phyloP scores from a whole-genome alignment of 257 asterid species.

The Ehretia macrophylla region DNA sequence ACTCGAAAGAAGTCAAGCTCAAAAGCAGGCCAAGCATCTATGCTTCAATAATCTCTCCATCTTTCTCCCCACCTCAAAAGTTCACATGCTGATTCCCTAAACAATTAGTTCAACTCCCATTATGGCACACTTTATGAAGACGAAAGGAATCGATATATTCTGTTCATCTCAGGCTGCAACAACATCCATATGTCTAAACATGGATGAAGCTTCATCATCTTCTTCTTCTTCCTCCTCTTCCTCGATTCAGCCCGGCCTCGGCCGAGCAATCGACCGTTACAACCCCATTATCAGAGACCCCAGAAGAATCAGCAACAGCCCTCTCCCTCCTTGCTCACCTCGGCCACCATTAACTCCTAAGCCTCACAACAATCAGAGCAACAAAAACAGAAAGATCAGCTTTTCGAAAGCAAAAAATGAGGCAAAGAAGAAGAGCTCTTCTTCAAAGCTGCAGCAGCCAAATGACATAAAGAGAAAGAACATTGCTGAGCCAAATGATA shows the following conservation, averaged over 20 bases:
- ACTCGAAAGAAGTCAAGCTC: background rate
- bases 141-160: slow-evolving; percentile 58
- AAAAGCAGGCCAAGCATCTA: slow-evolving; percentile 14
- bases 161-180: slow-evolving; percentile 67
- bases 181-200: slow-evolving; percentile 48
- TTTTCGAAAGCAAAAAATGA: background rate
- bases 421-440: slow-evolving; percentile 1
- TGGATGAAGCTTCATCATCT: slow-evolving; percentile 32
- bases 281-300: slow-evolving; percentile 50
- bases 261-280: slow-evolving; percentile 58
- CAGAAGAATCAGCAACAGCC: slow-evolving; percentile 23
- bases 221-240: slow-evolving; percentile 35
- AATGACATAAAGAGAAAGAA: background rate
- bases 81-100: slow-evolving; percentile 35
- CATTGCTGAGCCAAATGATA: background rate
- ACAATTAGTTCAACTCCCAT: slow-evolving; percentile 11
- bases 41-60: background rate
- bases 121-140: slow-evolving; percentile 15
- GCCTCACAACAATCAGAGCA: slow-evolving; percentile 14
- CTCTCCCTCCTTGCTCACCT: slow-evolving; percentile 26
- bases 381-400: slow-evolving; percentile 15
- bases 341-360: slow-evolving; percentile 20
- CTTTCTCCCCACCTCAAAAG: slow-evolving; percentile 5
- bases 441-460: slow-evolving; percentile 6
- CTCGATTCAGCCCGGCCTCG: slow-evolving; percentile 18